Conservation (phyloP, 768 basidiomycete species). For the Rhodosporidiobolus odoratus region DNA sequence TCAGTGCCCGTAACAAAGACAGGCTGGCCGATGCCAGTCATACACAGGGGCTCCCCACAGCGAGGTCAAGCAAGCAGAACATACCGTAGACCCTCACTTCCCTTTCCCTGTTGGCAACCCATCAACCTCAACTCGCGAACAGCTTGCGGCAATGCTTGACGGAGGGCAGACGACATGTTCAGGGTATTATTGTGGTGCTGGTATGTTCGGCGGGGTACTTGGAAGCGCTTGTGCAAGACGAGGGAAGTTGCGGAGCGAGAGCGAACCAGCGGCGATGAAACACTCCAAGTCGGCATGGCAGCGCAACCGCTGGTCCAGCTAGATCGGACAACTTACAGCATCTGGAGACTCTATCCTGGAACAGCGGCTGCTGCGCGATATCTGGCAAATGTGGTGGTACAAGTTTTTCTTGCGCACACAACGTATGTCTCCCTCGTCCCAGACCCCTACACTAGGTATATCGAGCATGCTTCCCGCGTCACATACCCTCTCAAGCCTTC, state of each 20-base stretch:
- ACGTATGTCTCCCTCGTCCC: background rate
- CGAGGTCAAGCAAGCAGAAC: background rate
- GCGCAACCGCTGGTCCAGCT: too few species aligned
- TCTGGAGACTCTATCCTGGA: background rate
- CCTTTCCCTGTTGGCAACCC: conserved; percentile 39
- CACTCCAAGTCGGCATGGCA: too few species aligned
- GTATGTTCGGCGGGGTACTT: background rate
- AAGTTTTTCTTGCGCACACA: background rate
- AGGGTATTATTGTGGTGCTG: background rate
- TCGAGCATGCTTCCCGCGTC: background rate
- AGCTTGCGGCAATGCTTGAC: conserved; percentile 35
- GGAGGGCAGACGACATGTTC: conserved; percentile 36
- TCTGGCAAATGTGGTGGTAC: background rate
- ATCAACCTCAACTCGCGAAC: conserved; percentile 41
- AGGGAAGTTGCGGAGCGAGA: background rate
- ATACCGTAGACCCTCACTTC: conserved; percentile 40
- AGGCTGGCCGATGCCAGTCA: too few species aligned
- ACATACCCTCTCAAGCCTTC: background rate
- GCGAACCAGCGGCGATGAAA: background rate
- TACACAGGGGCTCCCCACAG: background rate
- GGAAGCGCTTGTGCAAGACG: background rate
- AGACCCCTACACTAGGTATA: background rate
- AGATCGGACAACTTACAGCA: too few species aligned
- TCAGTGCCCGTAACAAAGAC: too few species aligned
- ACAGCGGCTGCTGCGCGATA: too few species aligned